These are phyloP conservation scores for Dendrobium nobile DNA, from an alignment of 106 monocot genomes.

Conservation along the genomic window DNA sequence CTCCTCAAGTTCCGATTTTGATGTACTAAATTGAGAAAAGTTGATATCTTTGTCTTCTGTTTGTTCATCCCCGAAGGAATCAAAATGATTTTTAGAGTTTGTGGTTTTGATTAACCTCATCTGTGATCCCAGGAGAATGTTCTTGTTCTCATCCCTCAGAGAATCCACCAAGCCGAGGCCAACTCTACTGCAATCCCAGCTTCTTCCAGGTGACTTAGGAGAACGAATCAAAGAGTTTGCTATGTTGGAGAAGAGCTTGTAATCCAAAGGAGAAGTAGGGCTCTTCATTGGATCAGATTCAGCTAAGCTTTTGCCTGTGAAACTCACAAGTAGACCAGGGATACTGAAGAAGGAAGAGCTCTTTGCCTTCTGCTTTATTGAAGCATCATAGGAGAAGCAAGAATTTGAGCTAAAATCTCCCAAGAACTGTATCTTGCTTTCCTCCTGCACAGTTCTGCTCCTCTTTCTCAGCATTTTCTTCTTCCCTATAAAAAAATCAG, in stretches of 20 bases:
- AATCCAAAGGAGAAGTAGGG: constrained; percentile 71
- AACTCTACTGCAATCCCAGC: constrained; percentile 46
- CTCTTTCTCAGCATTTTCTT: constrained; percentile 48
- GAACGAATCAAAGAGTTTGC: constrained; percentile 25
- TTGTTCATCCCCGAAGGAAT: background rate
- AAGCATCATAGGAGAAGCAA: constrained; percentile 11
- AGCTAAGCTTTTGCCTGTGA: constrained; percentile 26
- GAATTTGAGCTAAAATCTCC: constrained; percentile 25
- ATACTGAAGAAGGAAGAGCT: constrained; percentile 44
- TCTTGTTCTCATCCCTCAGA: constrained; percentile 28
- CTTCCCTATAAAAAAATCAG: background rate
- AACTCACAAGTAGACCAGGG: constrained; percentile 55
- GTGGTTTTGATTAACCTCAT: constrained; percentile 12
- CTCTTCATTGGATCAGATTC: constrained; percentile 50
- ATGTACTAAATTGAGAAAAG: background rate
- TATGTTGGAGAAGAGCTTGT: constrained; percentile 32
- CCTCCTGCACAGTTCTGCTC: constrained; percentile 25
- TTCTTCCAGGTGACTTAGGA: constrained; percentile 41
- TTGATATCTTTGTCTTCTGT: background rate
- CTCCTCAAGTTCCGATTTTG: constrained; percentile 12
- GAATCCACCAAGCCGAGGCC: constrained; percentile 58
- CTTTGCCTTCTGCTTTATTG: constrained; percentile 13
- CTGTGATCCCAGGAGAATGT: constrained; percentile 30
- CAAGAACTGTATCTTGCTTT: constrained; percentile 20
- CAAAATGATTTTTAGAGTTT: constrained; percentile 7